These are phyloP conservation scores for Phaeoacremonium minimum DNA, from an alignment of 2,329 filamentous ascomycete genomes.

Conservation along the genomic window DNA sequence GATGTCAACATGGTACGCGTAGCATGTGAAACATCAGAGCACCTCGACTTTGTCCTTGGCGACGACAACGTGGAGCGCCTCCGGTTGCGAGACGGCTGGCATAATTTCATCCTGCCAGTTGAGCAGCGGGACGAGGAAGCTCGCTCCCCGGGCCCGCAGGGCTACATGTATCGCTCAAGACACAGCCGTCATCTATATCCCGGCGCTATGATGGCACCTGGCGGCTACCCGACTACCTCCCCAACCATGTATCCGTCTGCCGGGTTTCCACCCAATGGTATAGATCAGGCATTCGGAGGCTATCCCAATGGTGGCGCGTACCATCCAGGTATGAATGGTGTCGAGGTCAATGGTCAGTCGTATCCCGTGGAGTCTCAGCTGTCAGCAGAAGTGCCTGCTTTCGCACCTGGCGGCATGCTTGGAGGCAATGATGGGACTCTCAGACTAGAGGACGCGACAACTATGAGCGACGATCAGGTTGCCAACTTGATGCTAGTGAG, in stretches of 20 bases:
- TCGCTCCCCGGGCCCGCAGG: constrained; percentile 63
- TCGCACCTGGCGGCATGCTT: constrained; percentile 35
- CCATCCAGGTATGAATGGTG: constrained; percentile 21
- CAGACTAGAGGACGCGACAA: constrained; percentile 24
- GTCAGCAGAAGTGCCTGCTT: constrained; percentile 61
- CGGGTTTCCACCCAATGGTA: constrained; percentile 22
- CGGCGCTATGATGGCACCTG: constrained; percentile 4
- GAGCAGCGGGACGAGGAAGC: constrained; percentile 69
- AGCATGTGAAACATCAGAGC: constrained; percentile 67
- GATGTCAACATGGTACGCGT: constrained; percentile 71
- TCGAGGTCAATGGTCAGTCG: constrained; percentile 31
- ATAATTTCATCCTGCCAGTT: constrained; percentile 70
- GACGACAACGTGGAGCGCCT: constrained; percentile 77
- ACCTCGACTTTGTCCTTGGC: constrained; percentile 70
- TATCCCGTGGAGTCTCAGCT: constrained; percentile 43
- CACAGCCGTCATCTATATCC: constrained; percentile 12
- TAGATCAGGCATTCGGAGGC: constrained; percentile 19
- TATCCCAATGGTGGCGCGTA: constrained; percentile 25
- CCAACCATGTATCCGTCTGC: constrained; percentile 8
- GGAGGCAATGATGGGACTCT: constrained; percentile 15
- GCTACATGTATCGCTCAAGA: constrained; percentile 22
- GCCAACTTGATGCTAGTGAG: constrained; percentile 21
- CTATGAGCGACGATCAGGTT: constrained; percentile 22
- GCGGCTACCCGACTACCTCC: constrained; percentile 17
- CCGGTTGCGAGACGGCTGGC: constrained; percentile 71